phyloP scores from a whole-genome alignment of 257 asterid species.

The Penstemon davidsonii region DNA sequence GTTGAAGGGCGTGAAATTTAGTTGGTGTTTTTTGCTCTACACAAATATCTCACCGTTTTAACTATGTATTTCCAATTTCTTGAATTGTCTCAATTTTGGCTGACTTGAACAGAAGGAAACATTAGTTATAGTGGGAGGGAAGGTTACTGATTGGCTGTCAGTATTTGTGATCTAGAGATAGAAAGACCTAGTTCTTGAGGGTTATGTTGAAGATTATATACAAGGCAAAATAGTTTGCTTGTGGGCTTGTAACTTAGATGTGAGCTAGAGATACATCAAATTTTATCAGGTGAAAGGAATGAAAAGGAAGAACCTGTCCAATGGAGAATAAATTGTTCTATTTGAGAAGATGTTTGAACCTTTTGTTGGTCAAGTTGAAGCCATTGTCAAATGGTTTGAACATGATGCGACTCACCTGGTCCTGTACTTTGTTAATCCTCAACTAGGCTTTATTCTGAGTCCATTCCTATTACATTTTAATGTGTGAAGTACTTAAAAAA shows the following conservation, averaged over 20 bases:
- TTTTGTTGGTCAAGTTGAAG: not conserved
- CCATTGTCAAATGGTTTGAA: not conserved
- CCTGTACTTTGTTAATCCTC: constrained; percentile 18
- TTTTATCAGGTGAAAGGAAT: not conserved
- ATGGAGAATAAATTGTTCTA: not conserved
- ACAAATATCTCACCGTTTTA: not conserved
- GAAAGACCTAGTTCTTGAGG: not conserved
- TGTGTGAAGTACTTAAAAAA: constrained; percentile 4
- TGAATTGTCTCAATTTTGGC: not conserved
- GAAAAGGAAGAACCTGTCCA: not conserved
- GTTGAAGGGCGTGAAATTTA: not conserved
- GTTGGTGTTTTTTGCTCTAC: not conserved
- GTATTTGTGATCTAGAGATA: not conserved
- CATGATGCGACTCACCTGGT: not conserved
- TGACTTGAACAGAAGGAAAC: not conserved
- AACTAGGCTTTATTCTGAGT: not conserved
- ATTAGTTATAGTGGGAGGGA: not conserved
- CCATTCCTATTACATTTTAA: constrained; percentile 15
- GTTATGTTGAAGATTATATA: not conserved
- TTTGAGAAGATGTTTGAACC: not conserved
- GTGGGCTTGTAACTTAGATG: not conserved
- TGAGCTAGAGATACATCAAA: constrained; percentile 3
- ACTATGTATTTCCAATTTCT: not conserved
- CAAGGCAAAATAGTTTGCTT: not conserved
- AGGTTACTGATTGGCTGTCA: not conserved